Evolutionary conservation across 192 early-diverging fungal species (phyloP).

Genomic region (Funneliformis mosseae): DNA sequence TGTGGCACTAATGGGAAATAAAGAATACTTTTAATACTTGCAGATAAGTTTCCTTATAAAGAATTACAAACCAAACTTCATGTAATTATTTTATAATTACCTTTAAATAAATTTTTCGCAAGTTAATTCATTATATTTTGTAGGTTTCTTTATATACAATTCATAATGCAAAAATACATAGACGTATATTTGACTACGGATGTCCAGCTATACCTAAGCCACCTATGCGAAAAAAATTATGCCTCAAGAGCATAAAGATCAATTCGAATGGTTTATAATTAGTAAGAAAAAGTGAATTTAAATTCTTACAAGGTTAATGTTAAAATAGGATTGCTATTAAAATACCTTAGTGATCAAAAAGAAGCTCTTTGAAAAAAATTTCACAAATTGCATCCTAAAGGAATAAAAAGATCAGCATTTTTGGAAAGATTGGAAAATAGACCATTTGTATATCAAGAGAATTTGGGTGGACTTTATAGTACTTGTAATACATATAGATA

Average conservation of each 20-base stretch:
- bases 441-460: not conserved
- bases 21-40: not conserved
- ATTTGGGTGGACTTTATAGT: not conserved
- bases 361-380: constrained; percentile 1
- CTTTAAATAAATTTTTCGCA: too few species aligned
- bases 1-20: not conserved
- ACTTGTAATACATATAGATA: not conserved
- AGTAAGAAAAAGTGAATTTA: not conserved
- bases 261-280: not conserved
- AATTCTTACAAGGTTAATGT: not conserved
- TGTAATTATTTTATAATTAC: too few species aligned
- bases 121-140: too few species aligned
- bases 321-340: not conserved
- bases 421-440: not conserved
- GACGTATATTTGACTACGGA: not conserved
- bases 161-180: not conserved
- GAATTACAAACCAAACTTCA: too few species aligned
- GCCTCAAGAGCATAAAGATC: not conserved
- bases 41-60: too few species aligned
- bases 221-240: not conserved
- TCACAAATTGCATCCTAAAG: not conserved
- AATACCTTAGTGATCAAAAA: not conserved
- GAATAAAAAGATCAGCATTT: not conserved
- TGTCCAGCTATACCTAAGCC: not conserved
- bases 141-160: not conserved